These are phyloP conservation scores for Xanthoconium purpureum DNA, from an alignment of 768 basidiomycete genomes.

Conservation along the genomic window DNA sequence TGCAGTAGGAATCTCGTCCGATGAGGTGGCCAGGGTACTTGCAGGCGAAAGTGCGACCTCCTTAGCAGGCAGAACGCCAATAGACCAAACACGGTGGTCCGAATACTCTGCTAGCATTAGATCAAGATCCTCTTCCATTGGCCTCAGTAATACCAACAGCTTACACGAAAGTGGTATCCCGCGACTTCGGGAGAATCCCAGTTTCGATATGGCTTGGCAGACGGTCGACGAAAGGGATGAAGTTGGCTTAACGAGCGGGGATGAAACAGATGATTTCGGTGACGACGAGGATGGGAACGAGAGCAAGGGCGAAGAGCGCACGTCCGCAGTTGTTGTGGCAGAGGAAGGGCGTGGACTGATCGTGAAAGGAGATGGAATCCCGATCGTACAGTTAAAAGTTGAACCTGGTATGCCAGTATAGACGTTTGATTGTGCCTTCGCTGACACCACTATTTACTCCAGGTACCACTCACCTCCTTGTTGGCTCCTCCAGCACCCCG, in stretches of 20 bases:
- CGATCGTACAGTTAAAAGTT: constrained; percentile 61
- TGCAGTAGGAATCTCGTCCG: constrained; percentile 61
- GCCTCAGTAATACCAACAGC: constrained; percentile 42
- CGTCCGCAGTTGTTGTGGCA: constrained; percentile 73
- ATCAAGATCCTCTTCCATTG: constrained; percentile 69
- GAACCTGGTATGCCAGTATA: constrained; percentile 58
- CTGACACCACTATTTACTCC: constrained; percentile 3
- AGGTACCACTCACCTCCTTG: constrained; percentile 94
- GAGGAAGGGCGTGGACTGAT: constrained; percentile 86
- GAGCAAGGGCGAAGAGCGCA: constrained; percentile 63
- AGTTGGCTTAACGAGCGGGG: constrained; percentile 51
- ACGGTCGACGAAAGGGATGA: constrained; percentile 71
- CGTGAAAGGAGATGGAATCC: constrained; percentile 63
- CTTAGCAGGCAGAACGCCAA: constrained; percentile 47
- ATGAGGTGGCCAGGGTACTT: constrained; percentile 61
- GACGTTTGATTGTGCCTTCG: not conserved
- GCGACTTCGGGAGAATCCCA: constrained; percentile 59
- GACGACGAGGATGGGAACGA: constrained; percentile 49
- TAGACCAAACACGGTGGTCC: constrained; percentile 73
- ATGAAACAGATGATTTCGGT: constrained; percentile 50
- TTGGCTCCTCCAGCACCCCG: constrained; percentile 77
- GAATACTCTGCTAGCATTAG: constrained; percentile 63
- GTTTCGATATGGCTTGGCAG: constrained; percentile 76
- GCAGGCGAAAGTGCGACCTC: constrained; percentile 48
- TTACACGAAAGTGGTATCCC: constrained; percentile 42